These are phyloP conservation scores for Anthracocystis panici-leucophaei DNA, from an alignment of 1,284 basidiomycete genomes.

Conservation along the genomic window DNA sequence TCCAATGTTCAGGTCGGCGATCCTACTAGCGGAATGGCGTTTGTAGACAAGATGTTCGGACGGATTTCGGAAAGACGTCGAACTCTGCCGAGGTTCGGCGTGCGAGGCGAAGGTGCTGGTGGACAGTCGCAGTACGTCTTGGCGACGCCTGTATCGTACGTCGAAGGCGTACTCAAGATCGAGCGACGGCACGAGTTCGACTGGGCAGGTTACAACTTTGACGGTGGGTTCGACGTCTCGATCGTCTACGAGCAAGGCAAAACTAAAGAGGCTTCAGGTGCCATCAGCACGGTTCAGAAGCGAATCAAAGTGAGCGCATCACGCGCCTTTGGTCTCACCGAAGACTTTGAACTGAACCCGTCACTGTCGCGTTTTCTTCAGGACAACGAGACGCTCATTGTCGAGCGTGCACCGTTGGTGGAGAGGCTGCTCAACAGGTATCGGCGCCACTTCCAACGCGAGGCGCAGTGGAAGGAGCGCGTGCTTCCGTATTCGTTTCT, in stretches of 20 bases:
- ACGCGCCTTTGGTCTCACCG: conserved; percentile 77
- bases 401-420: conserved; percentile 72
- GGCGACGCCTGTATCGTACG: conserved; percentile 72
- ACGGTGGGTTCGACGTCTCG: conserved; percentile 76
- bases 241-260: conserved; percentile 74
- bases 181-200: conserved; percentile 74
- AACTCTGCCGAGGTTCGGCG: conserved; percentile 22
- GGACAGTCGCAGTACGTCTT: conserved; percentile 73
- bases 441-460: conserved; percentile 73
- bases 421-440: conserved; percentile 75
- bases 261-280: conserved; percentile 57
- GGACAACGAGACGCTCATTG: conserved; percentile 75
- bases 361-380: conserved; percentile 77
- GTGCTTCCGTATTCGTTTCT: conserved; percentile 79
- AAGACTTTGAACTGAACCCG: conserved; percentile 77
- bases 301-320: conserved; percentile 73
- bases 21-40: conserved; percentile 23
- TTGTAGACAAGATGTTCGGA: conserved; percentile 33
- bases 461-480: conserved; percentile 74
- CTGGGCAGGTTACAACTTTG: conserved; percentile 75
- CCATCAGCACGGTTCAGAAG: conserved; percentile 62
- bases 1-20: conserved; percentile 73
- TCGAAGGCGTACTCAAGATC: conserved; percentile 75
- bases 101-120: conserved; percentile 24
- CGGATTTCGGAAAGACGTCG: conserved; percentile 24